These are phyloP conservation scores for Skeletonema costatum DNA, from an alignment of 108 stramenopile genomes.

Conservation along the genomic window DNA sequence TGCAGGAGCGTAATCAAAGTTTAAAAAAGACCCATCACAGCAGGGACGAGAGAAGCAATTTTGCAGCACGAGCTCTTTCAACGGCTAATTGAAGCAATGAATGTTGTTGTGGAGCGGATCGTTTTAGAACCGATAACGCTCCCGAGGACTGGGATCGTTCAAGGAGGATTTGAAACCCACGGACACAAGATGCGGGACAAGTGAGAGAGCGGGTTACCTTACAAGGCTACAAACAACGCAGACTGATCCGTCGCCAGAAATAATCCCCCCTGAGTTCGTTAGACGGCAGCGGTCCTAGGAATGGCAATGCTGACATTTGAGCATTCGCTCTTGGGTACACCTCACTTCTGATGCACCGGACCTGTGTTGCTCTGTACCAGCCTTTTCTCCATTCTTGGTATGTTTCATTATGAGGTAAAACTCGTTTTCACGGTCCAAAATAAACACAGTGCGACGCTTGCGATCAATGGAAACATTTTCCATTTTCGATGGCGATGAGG, in stretches of 20 bases:
- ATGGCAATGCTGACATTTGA: constrained; percentile 39
- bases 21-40: constrained; percentile 67
- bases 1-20: constrained; percentile 78
- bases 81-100: constrained; percentile 68
- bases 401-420: not conserved
- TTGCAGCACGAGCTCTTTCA: constrained; percentile 70
- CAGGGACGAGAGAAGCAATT: constrained; percentile 39
- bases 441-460: constrained; percentile 42
- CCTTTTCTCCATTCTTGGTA: constrained; percentile 31
- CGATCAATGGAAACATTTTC: constrained; percentile 13
- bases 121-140: not conserved
- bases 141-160: not conserved
- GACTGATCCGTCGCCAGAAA: constrained; percentile 9
- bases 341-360: constrained; percentile 20
- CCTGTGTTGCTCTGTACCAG: not conserved
- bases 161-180: constrained; percentile 57
- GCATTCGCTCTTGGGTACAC: constrained; percentile 56
- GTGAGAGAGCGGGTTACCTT: constrained; percentile 65
- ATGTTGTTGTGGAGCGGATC: not conserved
- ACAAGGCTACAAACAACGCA: constrained; percentile 74
- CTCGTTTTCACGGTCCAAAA: constrained; percentile 9
- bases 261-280: constrained; percentile 26
- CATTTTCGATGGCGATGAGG: constrained; percentile 3
- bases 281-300: constrained; percentile 61
- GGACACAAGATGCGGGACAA: constrained; percentile 63